Conservation (phyloP, 495 filamentous ascomycete species). For the Recurvomyces mirabilis region DNA sequence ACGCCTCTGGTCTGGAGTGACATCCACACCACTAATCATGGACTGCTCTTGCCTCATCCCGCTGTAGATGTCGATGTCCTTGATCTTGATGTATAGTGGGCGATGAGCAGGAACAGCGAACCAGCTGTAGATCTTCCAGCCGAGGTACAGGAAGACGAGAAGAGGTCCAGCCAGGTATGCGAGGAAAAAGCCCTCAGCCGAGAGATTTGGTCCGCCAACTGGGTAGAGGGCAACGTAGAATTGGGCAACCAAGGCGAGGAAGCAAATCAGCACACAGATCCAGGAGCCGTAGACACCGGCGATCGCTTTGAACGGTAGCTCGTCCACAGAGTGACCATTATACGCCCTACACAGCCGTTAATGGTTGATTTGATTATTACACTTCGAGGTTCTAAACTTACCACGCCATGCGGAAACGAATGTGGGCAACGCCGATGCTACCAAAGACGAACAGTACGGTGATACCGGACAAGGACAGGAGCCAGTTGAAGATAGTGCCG, state of each 20-base stretch:
- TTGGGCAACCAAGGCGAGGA: slow-evolving; percentile 53
- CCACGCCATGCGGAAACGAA: slow-evolving; percentile 63
- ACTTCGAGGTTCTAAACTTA: not conserved
- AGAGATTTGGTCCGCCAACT: slow-evolving; percentile 19
- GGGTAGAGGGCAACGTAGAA: slow-evolving; percentile 36
- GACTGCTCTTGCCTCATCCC: slow-evolving; percentile 15
- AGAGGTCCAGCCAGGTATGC: slow-evolving; percentile 71
- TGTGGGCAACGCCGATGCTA: slow-evolving; percentile 58
- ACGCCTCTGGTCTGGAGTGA: not conserved
- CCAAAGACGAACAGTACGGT: slow-evolving; percentile 60
- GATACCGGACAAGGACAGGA: slow-evolving; percentile 57
- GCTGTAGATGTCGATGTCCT: slow-evolving; percentile 24
- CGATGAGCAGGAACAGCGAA: slow-evolving; percentile 8
- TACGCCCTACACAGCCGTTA: slow-evolving; percentile 26
- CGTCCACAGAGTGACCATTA: slow-evolving; percentile 52
- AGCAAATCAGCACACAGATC: slow-evolving; percentile 48
- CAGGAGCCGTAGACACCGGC: slow-evolving; percentile 58
- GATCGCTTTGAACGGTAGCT: slow-evolving; percentile 59
- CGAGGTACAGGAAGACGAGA: slow-evolving; percentile 59
- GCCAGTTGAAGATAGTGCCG: slow-evolving; percentile 44
- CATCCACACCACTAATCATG: not conserved
- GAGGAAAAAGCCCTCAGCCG: slow-evolving; percentile 57
- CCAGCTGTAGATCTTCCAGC: slow-evolving; percentile 53
- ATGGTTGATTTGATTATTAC: not conserved
- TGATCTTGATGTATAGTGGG: slow-evolving; percentile 16